Conservation (phyloP, 768 basidiomycete genomes). For the Podaxis sp. region DNA sequence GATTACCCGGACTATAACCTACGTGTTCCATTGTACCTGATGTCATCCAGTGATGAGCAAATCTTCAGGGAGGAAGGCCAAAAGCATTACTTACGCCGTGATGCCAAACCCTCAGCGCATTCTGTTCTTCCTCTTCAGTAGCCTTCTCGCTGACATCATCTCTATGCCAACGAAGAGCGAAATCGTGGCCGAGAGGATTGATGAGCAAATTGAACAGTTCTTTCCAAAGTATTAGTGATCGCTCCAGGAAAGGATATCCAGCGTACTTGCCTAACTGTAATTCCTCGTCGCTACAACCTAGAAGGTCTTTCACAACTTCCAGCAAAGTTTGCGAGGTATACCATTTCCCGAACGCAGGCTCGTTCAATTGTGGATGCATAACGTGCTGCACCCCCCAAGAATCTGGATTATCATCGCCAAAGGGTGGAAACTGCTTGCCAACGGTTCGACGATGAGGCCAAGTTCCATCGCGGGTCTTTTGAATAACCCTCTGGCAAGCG, state of each 20-base stretch:
- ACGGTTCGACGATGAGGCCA: slow-evolving; percentile 73
- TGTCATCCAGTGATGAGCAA: background rate
- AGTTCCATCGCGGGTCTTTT: slow-evolving; percentile 53
- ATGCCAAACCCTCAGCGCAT: slow-evolving; percentile 58
- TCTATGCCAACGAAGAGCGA: slow-evolving; percentile 78
- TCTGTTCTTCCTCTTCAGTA: slow-evolving; percentile 55
- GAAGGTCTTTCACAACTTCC: slow-evolving; percentile 40
- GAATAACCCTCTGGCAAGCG: slow-evolving; percentile 52
- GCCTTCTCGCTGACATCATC: slow-evolving; percentile 69
- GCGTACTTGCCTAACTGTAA: slow-evolving; percentile 68
- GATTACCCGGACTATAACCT: slow-evolving; percentile 24
- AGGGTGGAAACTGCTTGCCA: slow-evolving; percentile 80
- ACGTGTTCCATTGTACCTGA: slow-evolving; percentile 85
- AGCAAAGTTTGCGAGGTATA: slow-evolving; percentile 59
- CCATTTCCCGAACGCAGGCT: slow-evolving; percentile 62
- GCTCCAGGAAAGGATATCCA: background rate
- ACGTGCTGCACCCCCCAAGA: slow-evolving; percentile 82
- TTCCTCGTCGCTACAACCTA: slow-evolving; percentile 57
- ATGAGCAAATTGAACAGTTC: slow-evolving; percentile 79
- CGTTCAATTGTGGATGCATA: slow-evolving; percentile 74
- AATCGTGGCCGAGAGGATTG: slow-evolving; percentile 62
- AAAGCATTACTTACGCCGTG: slow-evolving; percentile 52
- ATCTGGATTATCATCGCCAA: slow-evolving; percentile 56
- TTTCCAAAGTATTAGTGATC: slow-evolving; percentile 23
- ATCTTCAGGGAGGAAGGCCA: background rate